These are phyloP conservation scores for Castanea mollissima DNA, from an alignment of 306 rosid species.

Conservation along the genomic window DNA sequence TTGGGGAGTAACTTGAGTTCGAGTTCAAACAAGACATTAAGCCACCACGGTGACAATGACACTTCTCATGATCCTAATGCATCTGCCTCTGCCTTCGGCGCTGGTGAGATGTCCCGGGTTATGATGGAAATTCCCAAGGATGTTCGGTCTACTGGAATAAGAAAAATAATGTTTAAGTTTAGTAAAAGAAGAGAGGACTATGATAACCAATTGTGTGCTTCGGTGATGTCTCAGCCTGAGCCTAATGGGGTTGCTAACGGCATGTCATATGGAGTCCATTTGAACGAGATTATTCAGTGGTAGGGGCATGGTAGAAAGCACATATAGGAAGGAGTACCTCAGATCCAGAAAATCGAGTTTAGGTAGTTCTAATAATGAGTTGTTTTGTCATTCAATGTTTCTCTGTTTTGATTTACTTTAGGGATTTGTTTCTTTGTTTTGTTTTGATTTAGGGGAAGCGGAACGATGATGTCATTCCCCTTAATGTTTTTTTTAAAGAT, in stretches of 20 bases:
- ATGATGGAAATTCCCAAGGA: slow-evolving; percentile 84
- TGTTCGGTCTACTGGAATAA: slow-evolving; percentile 69
- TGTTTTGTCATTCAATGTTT: no score
- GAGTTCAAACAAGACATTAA: slow-evolving; percentile 52
- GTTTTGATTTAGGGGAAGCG: no score
- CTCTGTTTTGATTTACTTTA: no score
- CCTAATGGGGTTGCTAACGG: slow-evolving; percentile 13
- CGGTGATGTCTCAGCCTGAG: background rate
- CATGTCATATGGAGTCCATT: slow-evolving; percentile 19
- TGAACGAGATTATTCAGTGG: slow-evolving; percentile 20
- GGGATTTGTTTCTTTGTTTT: no score
- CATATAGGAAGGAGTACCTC: slow-evolving; percentile 33
- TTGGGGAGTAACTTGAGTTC: slow-evolving; percentile 44
- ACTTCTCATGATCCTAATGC: slow-evolving; percentile 33
- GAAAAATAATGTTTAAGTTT: slow-evolving; percentile 84
- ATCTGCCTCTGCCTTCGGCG: no score
- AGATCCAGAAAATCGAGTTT: slow-evolving; percentile 33
- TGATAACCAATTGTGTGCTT: slow-evolving; percentile 19
- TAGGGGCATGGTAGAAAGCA: slow-evolving; percentile 35
- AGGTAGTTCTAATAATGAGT: background rate
- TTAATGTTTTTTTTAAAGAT: no score
- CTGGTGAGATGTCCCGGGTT: slow-evolving; percentile 45
- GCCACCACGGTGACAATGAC: slow-evolving; percentile 38
- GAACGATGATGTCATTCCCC: no score
- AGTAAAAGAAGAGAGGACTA: slow-evolving; percentile 79